phyloP scores from a whole-genome alignment of 2,329 filamentous ascomycete species.

The Phialophora expanda region DNA sequence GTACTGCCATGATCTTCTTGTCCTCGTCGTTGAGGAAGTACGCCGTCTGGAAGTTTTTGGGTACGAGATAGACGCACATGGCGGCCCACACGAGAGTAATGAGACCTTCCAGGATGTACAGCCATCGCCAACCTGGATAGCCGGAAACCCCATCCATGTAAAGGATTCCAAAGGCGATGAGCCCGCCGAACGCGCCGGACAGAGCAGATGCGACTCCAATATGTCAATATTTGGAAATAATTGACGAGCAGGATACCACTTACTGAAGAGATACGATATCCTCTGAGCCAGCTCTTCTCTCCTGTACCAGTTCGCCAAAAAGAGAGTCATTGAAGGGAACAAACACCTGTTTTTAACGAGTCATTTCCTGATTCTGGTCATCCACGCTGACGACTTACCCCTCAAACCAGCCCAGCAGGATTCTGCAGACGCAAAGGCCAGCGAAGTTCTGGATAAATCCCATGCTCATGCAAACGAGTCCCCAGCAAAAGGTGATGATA shows the following conservation, averaged over 20 bases:
- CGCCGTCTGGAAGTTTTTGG: slow-evolving; percentile 43
- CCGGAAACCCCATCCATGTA: slow-evolving; percentile 58
- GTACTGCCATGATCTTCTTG: slow-evolving; percentile 45
- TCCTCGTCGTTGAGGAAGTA: slow-evolving; percentile 42
- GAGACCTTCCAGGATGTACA: slow-evolving; percentile 44
- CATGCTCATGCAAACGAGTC: slow-evolving; percentile 54
- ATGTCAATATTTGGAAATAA: slow-evolving; percentile 8
- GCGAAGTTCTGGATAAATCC: slow-evolving; percentile 54
- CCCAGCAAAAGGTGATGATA: slow-evolving; percentile 53
- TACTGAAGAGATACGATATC: slow-evolving; percentile 50
- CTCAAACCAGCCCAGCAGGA: slow-evolving; percentile 49
- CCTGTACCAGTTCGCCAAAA: slow-evolving; percentile 50
- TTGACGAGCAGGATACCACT: not conserved
- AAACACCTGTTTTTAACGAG: slow-evolving; percentile 33
- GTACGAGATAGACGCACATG: slow-evolving; percentile 41
- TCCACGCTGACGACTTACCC: slow-evolving; percentile 33
- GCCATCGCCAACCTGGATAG: slow-evolving; percentile 45
- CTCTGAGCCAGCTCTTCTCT: slow-evolving; percentile 50
- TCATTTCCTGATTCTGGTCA: not conserved
- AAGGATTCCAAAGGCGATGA: slow-evolving; percentile 38
- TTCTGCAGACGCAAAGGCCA: slow-evolving; percentile 49
- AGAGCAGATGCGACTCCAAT: slow-evolving; percentile 31
- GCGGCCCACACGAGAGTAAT: slow-evolving; percentile 42
- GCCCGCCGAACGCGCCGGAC: slow-evolving; percentile 36
- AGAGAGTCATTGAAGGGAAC: slow-evolving; percentile 50